A percentile compares a stretch with the other conserved stretches of the same genome.
These are phyloP conservation scores for Plasmopara muralis DNA, from an alignment of 352 stramenopile genomes.

Conservation along the genomic window DNA sequence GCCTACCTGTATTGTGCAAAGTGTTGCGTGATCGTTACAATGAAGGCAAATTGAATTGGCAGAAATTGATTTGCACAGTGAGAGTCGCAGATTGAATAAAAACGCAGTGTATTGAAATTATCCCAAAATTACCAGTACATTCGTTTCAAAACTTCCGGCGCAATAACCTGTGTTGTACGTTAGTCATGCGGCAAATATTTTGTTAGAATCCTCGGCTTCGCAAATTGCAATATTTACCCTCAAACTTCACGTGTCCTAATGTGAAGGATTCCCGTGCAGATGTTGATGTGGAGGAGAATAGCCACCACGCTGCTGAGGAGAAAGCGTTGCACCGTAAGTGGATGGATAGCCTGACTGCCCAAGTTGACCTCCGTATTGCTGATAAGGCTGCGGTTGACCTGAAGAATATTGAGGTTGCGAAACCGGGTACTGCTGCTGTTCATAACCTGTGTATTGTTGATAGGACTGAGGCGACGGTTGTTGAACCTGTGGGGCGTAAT, in stretches of 20 bases:
- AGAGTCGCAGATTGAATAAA: too few species aligned
- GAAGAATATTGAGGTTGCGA: neutral
- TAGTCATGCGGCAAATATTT: neutral
- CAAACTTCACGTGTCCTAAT: constrained; percentile 18
- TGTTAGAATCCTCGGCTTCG: neutral
- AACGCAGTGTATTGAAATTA: too few species aligned
- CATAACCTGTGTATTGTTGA: constrained; percentile 1
- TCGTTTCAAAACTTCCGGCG: too few species aligned
- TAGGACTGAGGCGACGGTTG: constrained; percentile 7
- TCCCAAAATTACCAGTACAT: too few species aligned
- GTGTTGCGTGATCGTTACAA: too few species aligned
- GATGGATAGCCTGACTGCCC: constrained; percentile 25
- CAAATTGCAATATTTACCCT: neutral
- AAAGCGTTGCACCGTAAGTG: constrained; percentile 27
- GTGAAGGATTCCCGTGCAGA: constrained; percentile 29
- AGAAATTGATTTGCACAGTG: too few species aligned
- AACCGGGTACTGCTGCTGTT: neutral
- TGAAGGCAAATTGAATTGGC: too few species aligned
- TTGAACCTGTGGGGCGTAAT: constrained; percentile 10
- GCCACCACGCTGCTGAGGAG: constrained; percentile 16
- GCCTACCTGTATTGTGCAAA: too few species aligned
- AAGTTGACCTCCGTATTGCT: constrained; percentile 5
- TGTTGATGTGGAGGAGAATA: constrained; percentile 22
- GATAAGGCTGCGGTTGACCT: constrained; percentile 8
- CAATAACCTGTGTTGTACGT: too few species aligned